Percentiles rank a stretch among this genome's conserved stretches.
phyloP scores from a whole-genome alignment of 2,329 filamentous ascomycete species.

The Elsinoe perseae region DNA sequence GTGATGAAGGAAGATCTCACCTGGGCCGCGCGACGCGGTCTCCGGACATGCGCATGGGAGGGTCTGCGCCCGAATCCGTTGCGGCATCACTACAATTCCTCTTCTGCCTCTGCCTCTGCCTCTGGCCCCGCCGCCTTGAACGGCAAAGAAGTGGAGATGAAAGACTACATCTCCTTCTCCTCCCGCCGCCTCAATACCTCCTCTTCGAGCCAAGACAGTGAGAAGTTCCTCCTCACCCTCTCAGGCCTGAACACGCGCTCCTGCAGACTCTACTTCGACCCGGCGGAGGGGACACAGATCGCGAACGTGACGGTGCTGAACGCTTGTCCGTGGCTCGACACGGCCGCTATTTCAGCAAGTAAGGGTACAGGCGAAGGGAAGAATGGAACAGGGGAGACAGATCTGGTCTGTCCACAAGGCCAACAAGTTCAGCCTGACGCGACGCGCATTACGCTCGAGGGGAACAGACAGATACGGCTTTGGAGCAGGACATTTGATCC shows the following conservation, averaged over 20 bases:
- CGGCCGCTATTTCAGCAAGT: constrained; percentile 2
- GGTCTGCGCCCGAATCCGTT: constrained; percentile 61
- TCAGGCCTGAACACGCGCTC: constrained; percentile 67
- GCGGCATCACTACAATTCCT: constrained; percentile 23
- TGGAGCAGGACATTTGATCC: constrained; percentile 77
- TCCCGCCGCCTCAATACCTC: constrained; percentile 17
- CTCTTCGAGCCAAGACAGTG: constrained; percentile 14
- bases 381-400: not conserved
- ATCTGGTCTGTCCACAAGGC: not conserved
- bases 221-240: constrained; percentile 48
- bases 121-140: constrained; percentile 21
- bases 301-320: constrained; percentile 55
- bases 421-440: not conserved
- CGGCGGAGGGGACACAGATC: constrained; percentile 42
- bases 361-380: not conserved
- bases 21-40: constrained; percentile 39
- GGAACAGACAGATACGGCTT: constrained; percentile 53
- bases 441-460: not conserved
- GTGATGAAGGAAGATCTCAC: constrained; percentile 22
- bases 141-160: not conserved
- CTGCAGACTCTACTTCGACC: constrained; percentile 66
- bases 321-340: constrained; percentile 16
- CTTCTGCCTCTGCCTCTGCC: not conserved
- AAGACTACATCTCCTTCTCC: constrained; percentile 3
- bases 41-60: constrained; percentile 63